Conservation (phyloP, 768 basidiomycete genomes). For the Sporobolomyces phaffii region DNA sequence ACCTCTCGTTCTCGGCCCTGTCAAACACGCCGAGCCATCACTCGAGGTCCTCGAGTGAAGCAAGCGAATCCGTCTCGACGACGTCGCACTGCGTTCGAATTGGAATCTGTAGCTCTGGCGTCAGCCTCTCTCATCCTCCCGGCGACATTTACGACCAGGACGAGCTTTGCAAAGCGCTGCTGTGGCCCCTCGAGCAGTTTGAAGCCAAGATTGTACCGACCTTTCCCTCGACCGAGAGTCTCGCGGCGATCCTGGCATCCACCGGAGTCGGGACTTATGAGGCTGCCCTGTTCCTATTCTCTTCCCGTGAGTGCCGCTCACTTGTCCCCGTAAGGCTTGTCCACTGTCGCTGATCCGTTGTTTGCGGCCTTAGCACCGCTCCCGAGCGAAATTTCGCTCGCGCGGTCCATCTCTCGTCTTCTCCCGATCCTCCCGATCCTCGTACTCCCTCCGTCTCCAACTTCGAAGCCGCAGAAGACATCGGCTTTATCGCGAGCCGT, state of each 20-base stretch:
- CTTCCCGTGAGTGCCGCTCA: constrained; percentile 19
- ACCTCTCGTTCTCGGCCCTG: constrained; percentile 17
- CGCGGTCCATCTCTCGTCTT: constrained; percentile 16
- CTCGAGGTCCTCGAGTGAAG: neutral
- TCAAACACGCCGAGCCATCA: neutral
- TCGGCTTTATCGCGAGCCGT: constrained; percentile 13
- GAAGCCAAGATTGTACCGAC: constrained; percentile 16
- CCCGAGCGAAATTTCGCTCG: constrained; percentile 12
- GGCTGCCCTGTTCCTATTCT: constrained; percentile 18
- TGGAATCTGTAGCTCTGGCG: neutral
- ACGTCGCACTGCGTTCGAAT: neutral
- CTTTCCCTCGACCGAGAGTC: constrained; percentile 11
- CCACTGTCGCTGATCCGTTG: neutral
- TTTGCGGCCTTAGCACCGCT: constrained; percentile 15
- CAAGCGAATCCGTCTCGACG: neutral
- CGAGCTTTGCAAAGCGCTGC: too few species aligned
- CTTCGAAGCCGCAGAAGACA: constrained; percentile 29
- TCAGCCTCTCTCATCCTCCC: neutral
- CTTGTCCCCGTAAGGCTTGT: too few species aligned
- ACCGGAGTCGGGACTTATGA: constrained; percentile 12
- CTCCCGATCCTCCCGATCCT: constrained; percentile 31
- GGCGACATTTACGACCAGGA: neutral
- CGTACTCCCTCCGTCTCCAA: constrained; percentile 29
- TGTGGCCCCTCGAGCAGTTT: constrained; percentile 10
- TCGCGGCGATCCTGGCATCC: neutral